These are phyloP conservation scores for Protomyces arabidopsidicola DNA, from an alignment of 1,139 yeast genomes.

Conservation along the genomic window DNA sequence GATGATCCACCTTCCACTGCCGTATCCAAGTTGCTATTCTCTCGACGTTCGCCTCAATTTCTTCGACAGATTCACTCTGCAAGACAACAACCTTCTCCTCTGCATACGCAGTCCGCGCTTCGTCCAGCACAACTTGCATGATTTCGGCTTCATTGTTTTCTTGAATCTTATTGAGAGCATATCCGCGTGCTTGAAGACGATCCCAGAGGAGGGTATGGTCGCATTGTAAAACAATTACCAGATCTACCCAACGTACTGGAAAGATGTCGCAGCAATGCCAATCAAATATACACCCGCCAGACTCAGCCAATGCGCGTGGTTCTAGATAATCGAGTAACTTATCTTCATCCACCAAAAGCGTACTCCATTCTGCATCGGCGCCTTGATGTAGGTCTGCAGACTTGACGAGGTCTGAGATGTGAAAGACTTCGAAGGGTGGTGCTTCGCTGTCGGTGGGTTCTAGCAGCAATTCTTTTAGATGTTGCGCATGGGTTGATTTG, in stretches of 20 bases:
- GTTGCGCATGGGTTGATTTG: slow-evolving; percentile 76
- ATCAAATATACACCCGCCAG: slow-evolving; percentile 84
- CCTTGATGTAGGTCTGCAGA: slow-evolving; percentile 73
- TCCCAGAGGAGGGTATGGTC: slow-evolving; percentile 69
- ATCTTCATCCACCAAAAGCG: slow-evolving; percentile 90
- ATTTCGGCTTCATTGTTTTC: slow-evolving; percentile 96
- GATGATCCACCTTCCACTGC: slow-evolving; percentile 51
- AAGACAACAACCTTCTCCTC: slow-evolving; percentile 78
- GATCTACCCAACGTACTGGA: slow-evolving; percentile 86
- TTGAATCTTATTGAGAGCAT: slow-evolving; percentile 71
- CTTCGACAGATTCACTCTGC: slow-evolving; percentile 63
- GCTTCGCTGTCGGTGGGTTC: neutral
- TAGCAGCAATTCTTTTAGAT: slow-evolving; percentile 48
- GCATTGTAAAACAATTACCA: slow-evolving; percentile 82
- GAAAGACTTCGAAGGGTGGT: slow-evolving; percentile 50
- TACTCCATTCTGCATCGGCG: slow-evolving; percentile 76
- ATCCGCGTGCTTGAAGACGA: slow-evolving; percentile 62
- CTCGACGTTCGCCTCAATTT: slow-evolving; percentile 73
- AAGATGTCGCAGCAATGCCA: slow-evolving; percentile 98
- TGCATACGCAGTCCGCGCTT: slow-evolving; percentile 76
- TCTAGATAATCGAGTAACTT: slow-evolving; percentile 73
- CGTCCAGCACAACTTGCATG: slow-evolving; percentile 85
- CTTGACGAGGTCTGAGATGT: slow-evolving; percentile 78
- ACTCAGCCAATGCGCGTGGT: slow-evolving; percentile 53
- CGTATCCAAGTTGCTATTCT: slow-evolving; percentile 69